phyloP scores from a whole-genome alignment of 2,329 filamentous ascomycete genomes.

The Penicillium olsonii region DNA sequence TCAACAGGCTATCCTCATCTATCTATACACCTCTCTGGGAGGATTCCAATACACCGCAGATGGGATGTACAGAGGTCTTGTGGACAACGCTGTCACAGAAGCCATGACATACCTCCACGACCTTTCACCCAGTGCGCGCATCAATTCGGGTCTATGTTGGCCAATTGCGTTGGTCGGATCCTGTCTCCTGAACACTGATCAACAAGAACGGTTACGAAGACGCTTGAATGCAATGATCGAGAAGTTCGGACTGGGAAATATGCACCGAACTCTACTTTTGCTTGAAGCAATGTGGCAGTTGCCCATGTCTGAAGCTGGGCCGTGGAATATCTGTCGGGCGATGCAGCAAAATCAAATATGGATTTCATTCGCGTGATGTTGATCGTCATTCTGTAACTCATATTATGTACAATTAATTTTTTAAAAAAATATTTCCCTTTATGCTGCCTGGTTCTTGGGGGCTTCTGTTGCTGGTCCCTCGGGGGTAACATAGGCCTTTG shows the following conservation, averaged over 20 bases:
- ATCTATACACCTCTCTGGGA: conserved; percentile 38
- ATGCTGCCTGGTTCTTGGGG: conserved; percentile 50
- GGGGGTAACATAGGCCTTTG: conserved; percentile 75
- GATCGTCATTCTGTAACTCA: conserved; percentile 5
- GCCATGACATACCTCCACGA: conserved; percentile 29
- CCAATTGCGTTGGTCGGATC: conserved; percentile 35
- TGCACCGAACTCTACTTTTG: conserved; percentile 46
- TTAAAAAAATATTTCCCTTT: conserved; percentile 8
- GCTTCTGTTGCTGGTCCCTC: conserved; percentile 57
- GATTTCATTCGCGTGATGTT: conserved; percentile 51
- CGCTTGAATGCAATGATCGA: conserved; percentile 30
- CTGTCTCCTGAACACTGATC: conserved; percentile 22
- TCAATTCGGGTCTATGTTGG: conserved; percentile 40
- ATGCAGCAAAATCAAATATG: conserved; percentile 52
- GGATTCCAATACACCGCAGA: conserved; percentile 25
- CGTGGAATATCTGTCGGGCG: conserved; percentile 49
- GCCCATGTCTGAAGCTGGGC: conserved; percentile 35
- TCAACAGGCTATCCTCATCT: conserved; percentile 49
- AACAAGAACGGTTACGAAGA: conserved; percentile 30
- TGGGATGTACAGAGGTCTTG: conserved; percentile 30
- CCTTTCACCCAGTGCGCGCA: conserved; percentile 26
- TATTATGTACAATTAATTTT: conserved; percentile 15
- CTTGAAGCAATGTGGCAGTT: conserved; percentile 48
- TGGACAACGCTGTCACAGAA: conserved; percentile 28
- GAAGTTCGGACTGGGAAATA: conserved; percentile 49